Conservation (phyloP, 108 stramenopile genomes). For the Chaetoceros muelleri region DNA sequence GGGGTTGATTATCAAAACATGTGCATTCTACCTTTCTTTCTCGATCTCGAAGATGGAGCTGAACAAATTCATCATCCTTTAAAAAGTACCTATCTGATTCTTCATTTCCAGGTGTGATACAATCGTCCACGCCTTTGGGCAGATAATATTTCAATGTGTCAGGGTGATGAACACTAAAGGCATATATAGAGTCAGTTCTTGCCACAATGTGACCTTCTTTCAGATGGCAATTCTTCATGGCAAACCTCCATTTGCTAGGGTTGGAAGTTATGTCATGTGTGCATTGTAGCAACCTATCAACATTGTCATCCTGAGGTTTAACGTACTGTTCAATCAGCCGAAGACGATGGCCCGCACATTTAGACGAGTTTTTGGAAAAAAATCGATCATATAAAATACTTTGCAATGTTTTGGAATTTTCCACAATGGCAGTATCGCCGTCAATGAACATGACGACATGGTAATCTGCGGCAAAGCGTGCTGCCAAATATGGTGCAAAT, state of each 20-base stretch:
- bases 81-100: neutral
- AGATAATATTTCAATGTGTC: conserved; percentile 8
- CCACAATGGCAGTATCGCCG: conserved; percentile 13
- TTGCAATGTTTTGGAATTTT: conserved; percentile 4
- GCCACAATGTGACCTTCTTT: conserved; percentile 16
- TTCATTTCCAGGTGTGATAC: conserved; percentile 4
- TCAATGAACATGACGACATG: conserved; percentile 17
- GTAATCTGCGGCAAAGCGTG: conserved; percentile 15
- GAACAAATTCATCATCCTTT: conserved; percentile 10
- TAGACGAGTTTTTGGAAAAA: conserved; percentile 7
- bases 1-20: conserved; percentile 10
- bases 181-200: conserved; percentile 12
- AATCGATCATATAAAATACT: conserved; percentile 14
- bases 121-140: conserved; percentile 13
- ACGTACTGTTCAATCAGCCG: conserved; percentile 17
- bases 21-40: conserved; percentile 10
- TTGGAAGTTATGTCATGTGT: conserved; percentile 5
- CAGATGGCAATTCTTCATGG: conserved; percentile 13
- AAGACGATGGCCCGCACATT: conserved; percentile 14
- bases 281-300: conserved; percentile 4
- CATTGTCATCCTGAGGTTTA: conserved; percentile 1
- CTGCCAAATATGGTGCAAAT: conserved; percentile 10
- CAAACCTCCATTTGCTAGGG: conserved; percentile 8
- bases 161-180: conserved; percentile 13
- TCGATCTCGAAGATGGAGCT: conserved; percentile 11